Percentiles rank a stretch among this genome's conserved stretches.
These are phyloP conservation scores for Pseudocohnilembus persalinus DNA, from an alignment of 169 alveolate species.

Conservation along the genomic window DNA sequence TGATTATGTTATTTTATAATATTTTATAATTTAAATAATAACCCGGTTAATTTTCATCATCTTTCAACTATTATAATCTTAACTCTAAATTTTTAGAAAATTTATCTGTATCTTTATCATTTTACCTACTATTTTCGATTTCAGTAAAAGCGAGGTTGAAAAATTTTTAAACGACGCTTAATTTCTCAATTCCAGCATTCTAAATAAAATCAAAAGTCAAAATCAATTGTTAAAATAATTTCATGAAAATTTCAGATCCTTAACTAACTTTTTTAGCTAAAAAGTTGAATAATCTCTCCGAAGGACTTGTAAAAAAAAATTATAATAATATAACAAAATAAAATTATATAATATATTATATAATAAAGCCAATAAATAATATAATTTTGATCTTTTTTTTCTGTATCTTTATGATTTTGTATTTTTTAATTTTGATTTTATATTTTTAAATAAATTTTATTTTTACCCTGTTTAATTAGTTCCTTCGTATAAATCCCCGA, in stretches of 20 bases:
- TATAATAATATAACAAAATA: background rate
- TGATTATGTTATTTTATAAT: too few species aligned
- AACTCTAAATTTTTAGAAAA: background rate
- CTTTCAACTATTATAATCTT: background rate
- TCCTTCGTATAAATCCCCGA: too few species aligned
- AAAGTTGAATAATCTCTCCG: background rate
- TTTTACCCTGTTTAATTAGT: too few species aligned
- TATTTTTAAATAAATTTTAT: too few species aligned
- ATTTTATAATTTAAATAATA: too few species aligned
- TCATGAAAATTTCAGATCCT: too few species aligned
- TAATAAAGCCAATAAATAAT: background rate
- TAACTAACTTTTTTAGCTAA: constrained; percentile 6
- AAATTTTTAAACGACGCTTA: background rate
- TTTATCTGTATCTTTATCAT: background rate
- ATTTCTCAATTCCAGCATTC: background rate
- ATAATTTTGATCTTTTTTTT: too few species aligned
- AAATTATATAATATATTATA: too few species aligned
- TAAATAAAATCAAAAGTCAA: constrained; percentile 9
- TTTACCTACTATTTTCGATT: background rate
- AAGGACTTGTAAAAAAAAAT: background rate
- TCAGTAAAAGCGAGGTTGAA: constrained; percentile 4
- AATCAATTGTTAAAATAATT: too few species aligned
- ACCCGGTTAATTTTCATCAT: background rate
- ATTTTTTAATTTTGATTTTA: too few species aligned
- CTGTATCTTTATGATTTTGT: background rate